A percentile compares a stretch with the other conserved stretches of the same genome.
Conservation (phyloP, 805 yeast species). For the Sugiyamaella boreocaroliniensis region DNA sequence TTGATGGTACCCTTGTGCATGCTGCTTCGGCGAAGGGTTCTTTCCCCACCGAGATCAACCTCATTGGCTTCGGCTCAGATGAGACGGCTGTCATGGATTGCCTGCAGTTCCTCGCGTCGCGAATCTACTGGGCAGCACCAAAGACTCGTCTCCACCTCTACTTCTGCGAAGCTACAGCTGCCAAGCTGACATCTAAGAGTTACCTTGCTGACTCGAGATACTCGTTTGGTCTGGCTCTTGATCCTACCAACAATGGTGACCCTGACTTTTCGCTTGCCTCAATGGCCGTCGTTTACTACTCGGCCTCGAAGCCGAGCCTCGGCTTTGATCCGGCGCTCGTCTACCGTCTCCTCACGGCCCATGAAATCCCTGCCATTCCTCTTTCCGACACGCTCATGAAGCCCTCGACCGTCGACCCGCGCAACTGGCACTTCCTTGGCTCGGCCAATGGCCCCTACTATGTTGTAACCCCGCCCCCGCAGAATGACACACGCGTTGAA, state of each 20-base stretch:
- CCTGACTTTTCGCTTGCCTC: slow-evolving; percentile 4
- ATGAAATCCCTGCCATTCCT: slow-evolving; percentile 9
- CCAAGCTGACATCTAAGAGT: background rate
- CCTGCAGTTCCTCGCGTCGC: slow-evolving; percentile 1
- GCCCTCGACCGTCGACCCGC: background rate
- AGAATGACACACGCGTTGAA: background rate
- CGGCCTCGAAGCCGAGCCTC: background rate
- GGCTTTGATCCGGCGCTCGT: slow-evolving; percentile 8
- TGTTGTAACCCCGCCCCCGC: background rate
- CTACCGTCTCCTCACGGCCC: slow-evolving; percentile 8
- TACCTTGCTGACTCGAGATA: slow-evolving; percentile 2
- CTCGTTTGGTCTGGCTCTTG: slow-evolving; percentile 4
- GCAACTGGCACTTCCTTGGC: slow-evolving; percentile 8
- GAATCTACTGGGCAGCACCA: background rate
- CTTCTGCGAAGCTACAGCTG: slow-evolving; percentile 2
- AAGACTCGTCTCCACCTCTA: slow-evolving; percentile 1
- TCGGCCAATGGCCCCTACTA: slow-evolving; percentile 2
- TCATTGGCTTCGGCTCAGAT: slow-evolving; percentile 7
- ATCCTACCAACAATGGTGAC: background rate
- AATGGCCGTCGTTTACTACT: slow-evolving; percentile 10
- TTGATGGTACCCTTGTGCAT: background rate
- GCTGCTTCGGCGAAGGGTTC: background rate
- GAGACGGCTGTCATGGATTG: slow-evolving; percentile 5
- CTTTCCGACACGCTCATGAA: slow-evolving; percentile 7
- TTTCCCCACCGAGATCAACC: background rate